Conservation (phyloP, 768 basidiomycete species). For the Suillus alpinus region DNA sequence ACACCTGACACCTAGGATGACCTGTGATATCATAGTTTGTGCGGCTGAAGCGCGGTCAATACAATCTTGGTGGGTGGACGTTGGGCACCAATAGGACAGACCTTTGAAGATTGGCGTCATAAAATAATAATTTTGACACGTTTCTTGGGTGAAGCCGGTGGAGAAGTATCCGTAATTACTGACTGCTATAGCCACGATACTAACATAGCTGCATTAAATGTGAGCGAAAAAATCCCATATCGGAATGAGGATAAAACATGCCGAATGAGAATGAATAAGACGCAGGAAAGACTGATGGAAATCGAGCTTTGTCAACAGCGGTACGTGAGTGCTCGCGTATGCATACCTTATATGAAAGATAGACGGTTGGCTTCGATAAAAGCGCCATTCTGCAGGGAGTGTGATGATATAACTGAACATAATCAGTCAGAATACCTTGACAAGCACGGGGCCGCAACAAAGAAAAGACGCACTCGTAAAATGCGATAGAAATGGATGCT, state of each 20-base stretch:
- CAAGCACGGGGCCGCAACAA: background rate
- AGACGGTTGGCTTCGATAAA: conserved; percentile 28
- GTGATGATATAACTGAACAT: conserved; percentile 29
- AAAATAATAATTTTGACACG: conserved; percentile 50
- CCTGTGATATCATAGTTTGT: conserved; percentile 63
- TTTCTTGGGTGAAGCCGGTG: conserved; percentile 39
- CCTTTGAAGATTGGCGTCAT: conserved; percentile 63
- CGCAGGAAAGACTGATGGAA: conserved; percentile 23
- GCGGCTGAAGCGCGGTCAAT: conserved; percentile 38
- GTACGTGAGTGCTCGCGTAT: background rate
- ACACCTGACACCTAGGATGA: conserved; percentile 63
- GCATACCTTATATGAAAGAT: conserved; percentile 26
- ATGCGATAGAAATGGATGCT: conserved; percentile 35
- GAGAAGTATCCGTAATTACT: conserved; percentile 63
- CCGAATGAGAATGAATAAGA: conserved; percentile 33
- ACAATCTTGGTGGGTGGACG: background rate
- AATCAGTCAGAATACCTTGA: background rate
- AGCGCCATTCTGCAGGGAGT: conserved; percentile 30
- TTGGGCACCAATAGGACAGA: conserved; percentile 12
- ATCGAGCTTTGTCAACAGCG: background rate
- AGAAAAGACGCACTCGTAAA: conserved; percentile 32
- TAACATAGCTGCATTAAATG: conserved; percentile 29
- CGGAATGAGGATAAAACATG: background rate
- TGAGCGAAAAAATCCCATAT: background rate
- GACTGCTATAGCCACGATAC: conserved; percentile 45